Evolutionary conservation across 2,329 filamentous ascomycete species (phyloP).

Genomic region (Cladophialophora bantiana): DNA sequence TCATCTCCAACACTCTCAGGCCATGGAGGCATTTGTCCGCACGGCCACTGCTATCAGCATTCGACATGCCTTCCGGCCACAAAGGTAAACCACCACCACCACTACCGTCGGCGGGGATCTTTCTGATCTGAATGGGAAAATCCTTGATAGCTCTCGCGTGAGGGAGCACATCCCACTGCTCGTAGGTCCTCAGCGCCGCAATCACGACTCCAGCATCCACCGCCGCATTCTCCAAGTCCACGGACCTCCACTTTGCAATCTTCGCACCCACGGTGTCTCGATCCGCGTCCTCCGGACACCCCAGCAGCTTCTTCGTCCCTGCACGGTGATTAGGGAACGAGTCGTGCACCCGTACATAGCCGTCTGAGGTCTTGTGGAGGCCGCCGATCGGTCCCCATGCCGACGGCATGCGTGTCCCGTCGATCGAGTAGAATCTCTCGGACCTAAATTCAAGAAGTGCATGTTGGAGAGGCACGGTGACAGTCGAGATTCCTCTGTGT

Average conservation of each 20-base stretch:
- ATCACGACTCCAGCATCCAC: constrained; percentile 54
- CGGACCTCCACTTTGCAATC: constrained; percentile 51
- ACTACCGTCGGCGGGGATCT: constrained; percentile 41
- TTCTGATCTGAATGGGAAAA: constrained; percentile 56
- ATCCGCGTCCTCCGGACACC: constrained; percentile 45
- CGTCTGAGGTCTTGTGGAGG: constrained; percentile 59
- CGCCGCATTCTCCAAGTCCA: constrained; percentile 59
- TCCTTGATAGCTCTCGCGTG: constrained; percentile 55
- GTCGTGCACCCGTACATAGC: constrained; percentile 64
- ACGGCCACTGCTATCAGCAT: not conserved
- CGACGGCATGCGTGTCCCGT: constrained; percentile 46
- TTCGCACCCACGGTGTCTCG: constrained; percentile 51
- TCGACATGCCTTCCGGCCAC: constrained; percentile 8
- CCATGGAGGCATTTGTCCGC: constrained; percentile 49
- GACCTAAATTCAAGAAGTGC: constrained; percentile 62
- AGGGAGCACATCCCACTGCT: constrained; percentile 60
- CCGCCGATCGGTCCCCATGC: constrained; percentile 58
- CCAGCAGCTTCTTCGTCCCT: constrained; percentile 55
- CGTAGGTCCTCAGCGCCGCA: constrained; percentile 58
- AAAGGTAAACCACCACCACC: not conserved
- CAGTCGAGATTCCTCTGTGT: constrained; percentile 43
- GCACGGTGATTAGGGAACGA: constrained; percentile 59
- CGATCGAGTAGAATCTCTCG: constrained; percentile 57
- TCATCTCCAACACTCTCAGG: constrained; percentile 50
- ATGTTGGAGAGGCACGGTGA: constrained; percentile 56